These are phyloP conservation scores for Talaromyces sp. DNA, from an alignment of 2,329 filamentous ascomycete species.

Conservation along the genomic window DNA sequence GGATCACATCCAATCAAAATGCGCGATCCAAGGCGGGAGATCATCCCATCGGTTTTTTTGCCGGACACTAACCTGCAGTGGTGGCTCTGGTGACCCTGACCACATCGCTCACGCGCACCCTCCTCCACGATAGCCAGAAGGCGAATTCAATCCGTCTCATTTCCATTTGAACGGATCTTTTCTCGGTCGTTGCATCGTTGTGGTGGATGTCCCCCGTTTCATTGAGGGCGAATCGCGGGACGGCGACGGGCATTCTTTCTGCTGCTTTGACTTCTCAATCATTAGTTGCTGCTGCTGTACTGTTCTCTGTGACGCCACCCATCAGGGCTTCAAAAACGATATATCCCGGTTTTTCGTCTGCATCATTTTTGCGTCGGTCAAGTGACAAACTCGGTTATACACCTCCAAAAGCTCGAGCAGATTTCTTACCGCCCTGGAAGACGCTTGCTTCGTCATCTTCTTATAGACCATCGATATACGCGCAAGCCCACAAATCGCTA, in stretches of 20 bases:
- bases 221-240: constrained; percentile 24
- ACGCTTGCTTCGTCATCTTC: background rate
- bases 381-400: constrained; percentile 7
- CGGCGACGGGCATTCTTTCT: constrained; percentile 25
- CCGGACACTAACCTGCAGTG: background rate
- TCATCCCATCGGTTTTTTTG: constrained; percentile 9
- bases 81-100: constrained; percentile 9
- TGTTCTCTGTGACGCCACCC: background rate
- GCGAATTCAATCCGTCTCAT: background rate
- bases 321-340: background rate
- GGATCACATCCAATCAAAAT: constrained; percentile 19
- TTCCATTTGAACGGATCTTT: background rate
- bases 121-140: background rate
- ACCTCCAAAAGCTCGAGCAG: background rate
- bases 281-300: constrained; percentile 7
- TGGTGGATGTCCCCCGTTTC: constrained; percentile 34
- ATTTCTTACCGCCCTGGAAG: background rate
- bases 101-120: constrained; percentile 13
- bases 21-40: constrained; percentile 5
- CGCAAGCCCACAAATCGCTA: background rate
- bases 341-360: background rate
- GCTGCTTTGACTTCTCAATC: constrained; percentile 15
- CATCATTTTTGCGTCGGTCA: background rate
- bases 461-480: background rate
- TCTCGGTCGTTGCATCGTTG: constrained; percentile 5